These are phyloP conservation scores for Penstemon davidsonii DNA, from an alignment of 257 asterid genomes.

Conservation along the genomic window DNA sequence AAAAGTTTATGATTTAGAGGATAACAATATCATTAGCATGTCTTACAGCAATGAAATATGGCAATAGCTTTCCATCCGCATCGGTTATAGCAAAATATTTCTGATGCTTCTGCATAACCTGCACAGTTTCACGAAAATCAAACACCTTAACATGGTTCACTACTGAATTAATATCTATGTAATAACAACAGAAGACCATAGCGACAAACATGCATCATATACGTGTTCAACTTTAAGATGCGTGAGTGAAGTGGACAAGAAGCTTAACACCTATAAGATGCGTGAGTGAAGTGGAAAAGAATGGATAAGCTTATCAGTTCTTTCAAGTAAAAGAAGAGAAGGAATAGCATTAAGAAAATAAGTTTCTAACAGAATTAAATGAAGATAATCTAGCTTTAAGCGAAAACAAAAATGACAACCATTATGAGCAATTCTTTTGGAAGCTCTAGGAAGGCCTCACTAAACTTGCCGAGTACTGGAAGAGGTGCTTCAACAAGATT, in stretches of 20 bases:
- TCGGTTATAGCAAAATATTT: constrained; percentile 86
- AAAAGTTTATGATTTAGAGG: constrained; percentile 11
- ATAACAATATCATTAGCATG: constrained; percentile 27
- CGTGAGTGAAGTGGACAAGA: background rate
- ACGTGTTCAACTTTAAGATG: background rate
- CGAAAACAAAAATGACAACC: constrained; percentile 49
- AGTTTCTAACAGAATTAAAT: constrained; percentile 6
- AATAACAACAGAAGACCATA: constrained; percentile 7
- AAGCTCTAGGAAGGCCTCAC: constrained; percentile 80
- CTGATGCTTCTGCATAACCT: constrained; percentile 99
- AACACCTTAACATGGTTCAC: constrained; percentile 15
- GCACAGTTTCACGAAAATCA: constrained; percentile 35
- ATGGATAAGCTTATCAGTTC: constrained; percentile 18
- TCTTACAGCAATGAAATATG: constrained; percentile 85
- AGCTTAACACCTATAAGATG: background rate
- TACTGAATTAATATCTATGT: constrained; percentile 10
- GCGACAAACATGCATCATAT: background rate
- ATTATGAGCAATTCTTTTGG: constrained; percentile 86
- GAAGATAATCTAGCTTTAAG: constrained; percentile 18
- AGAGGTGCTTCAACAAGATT: constrained; percentile 96
- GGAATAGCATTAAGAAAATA: constrained; percentile 2
- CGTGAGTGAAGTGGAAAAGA: background rate
- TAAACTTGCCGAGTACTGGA: constrained; percentile 80
- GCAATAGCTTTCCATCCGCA: constrained; percentile 67
- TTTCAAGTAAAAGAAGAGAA: constrained; percentile 22